Base-by-base conservation (phyloP, 2,329 filamentous ascomycete species). In the Corniculantispora saksenae region DNA sequence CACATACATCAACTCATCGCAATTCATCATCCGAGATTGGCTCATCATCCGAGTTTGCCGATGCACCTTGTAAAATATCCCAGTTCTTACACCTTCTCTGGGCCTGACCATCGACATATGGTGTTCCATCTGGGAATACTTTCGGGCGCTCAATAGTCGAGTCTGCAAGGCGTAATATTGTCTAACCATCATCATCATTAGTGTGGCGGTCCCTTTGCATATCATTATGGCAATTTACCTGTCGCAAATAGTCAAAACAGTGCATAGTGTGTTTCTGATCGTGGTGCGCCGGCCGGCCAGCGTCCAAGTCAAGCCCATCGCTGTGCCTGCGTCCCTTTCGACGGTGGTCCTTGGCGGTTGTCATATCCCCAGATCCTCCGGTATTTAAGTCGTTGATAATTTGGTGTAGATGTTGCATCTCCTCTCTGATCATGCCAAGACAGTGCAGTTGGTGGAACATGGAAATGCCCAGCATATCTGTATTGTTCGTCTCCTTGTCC, bases 391-490 rank as follows among this genome's bases (percentile, higher is more conserved):
- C 23, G 21, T 51, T 45, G 19, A 61, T 51, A 19, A 51, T 29
- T 7, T 51, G 7, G 29, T 61, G 27, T 13, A 61, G 27, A 32
- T 38, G 45, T 25, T 61, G 58, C 58, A 61, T 61, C 21, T 51
- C 58, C 35, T 61, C 58, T 17, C 58, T 29, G 12, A 61, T 51
- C 58, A 61, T 61, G 19, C 40, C 21, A 12, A 61, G 45, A 40
- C 58, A 61, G 10, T 51, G 57, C 8, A 61, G 45, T n/a, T 61
- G 58, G 27, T 61, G 58, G 27, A 61, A 61, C 45, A 61, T 51
- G 58, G 58, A 50, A 27, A 61, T 61, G 3, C 58, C 58, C 19
- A 61, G 45, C n/a, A 51, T 61, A 21, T 61, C 45, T 2, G 58
- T 51, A 23, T 40, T 40, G 58, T 38, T 25, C 5, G 27, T 51